phyloP scores from a whole-genome alignment of 805 yeast species.

The Ogataea pignaliae region DNA sequence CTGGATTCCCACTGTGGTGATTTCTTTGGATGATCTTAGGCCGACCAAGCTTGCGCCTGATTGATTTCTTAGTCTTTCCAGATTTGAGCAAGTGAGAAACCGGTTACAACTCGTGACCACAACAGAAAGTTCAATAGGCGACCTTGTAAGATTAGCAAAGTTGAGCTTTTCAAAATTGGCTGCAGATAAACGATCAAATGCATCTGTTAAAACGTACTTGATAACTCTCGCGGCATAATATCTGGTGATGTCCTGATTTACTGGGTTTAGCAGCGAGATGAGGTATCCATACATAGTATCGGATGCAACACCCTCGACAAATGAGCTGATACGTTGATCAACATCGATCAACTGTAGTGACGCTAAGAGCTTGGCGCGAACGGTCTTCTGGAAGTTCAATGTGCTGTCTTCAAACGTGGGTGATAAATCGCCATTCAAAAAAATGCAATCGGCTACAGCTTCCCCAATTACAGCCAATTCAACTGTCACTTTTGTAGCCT shows the following conservation, averaged over 20 bases:
- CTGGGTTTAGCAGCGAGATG: background rate
- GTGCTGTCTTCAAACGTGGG: conserved; percentile 6
- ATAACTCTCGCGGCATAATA: conserved; percentile 35
- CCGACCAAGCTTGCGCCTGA: conserved; percentile 67
- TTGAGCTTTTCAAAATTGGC: conserved; percentile 22
- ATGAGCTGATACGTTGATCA: background rate
- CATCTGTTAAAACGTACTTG: conserved; percentile 26
- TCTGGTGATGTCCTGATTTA: conserved; percentile 4
- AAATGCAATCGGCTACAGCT: conserved; percentile 35
- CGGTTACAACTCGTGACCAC: conserved; percentile 33
- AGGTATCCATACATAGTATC: conserved; percentile 2
- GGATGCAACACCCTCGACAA: background rate
- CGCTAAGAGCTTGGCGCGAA: background rate
- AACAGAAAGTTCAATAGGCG: conserved; percentile 33
- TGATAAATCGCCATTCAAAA: conserved; percentile 13
- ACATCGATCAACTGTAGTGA: background rate
- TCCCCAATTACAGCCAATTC: conserved; percentile 33
- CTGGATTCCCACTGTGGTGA: conserved; percentile 39
- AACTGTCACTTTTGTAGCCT: conserved; percentile 1
- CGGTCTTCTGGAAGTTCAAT: conserved; percentile 7
- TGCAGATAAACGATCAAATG: conserved; percentile 22
- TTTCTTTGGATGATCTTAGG: conserved; percentile 34
- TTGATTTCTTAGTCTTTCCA: conserved; percentile 53
- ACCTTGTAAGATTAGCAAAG: conserved; percentile 29
- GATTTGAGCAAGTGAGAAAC: conserved; percentile 31